Percentiles rank a stretch among this genome's conserved stretches.
These are phyloP conservation scores for Podaxis sp. DNA, from an alignment of 768 basidiomycete species.

Conservation along the genomic window DNA sequence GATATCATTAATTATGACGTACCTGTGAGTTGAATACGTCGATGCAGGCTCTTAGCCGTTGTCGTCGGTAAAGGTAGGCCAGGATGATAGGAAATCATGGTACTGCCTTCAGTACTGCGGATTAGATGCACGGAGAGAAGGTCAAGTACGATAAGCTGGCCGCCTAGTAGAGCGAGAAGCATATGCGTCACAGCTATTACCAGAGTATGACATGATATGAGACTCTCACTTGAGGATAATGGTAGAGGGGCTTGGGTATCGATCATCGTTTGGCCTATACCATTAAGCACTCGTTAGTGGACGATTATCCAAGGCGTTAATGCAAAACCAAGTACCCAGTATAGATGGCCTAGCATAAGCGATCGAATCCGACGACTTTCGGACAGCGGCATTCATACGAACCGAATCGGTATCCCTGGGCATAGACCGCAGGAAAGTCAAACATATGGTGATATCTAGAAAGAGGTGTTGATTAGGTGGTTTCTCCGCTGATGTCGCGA, in stretches of 20 bases:
- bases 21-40: conserved; percentile 46
- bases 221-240: conserved; percentile 21
- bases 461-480: neutral
- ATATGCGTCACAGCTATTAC: neutral
- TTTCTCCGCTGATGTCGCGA: neutral
- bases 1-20: neutral
- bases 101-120: conserved; percentile 37
- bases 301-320: neutral
- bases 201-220: neutral
- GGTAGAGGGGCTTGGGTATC: conserved; percentile 28
- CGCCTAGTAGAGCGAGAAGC: conserved; percentile 17
- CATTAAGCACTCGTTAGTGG: neutral
- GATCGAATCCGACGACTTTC: conserved; percentile 14
- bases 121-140: conserved; percentile 46
- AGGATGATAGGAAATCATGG: conserved; percentile 49
- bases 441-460: conserved; percentile 54
- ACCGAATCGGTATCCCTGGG: conserved; percentile 20
- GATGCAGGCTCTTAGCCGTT: conserved; percentile 37
- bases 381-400: conserved; percentile 11
- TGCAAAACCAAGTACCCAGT: conserved; percentile 1
- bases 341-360: conserved; percentile 16
- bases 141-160: conserved; percentile 38
- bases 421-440: conserved; percentile 52
- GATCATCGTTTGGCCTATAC: conserved; percentile 27
- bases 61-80: conserved; percentile 33